Base-by-base conservation (phyloP, 1,284 basidiomycete genomes). In the Rhizoctonia solani region DNA sequence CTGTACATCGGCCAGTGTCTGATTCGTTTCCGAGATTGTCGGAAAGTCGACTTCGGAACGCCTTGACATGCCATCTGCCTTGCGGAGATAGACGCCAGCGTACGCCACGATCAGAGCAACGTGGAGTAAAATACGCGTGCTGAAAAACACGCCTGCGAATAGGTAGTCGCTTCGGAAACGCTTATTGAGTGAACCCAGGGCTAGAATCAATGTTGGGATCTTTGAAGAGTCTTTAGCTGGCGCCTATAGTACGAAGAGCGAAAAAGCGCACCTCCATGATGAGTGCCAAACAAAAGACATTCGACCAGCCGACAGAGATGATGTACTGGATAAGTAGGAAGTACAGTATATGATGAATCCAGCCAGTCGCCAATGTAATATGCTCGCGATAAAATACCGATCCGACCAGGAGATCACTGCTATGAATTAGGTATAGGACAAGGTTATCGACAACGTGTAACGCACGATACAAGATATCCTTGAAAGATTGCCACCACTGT, bases 301-400 rank as follows among this genome's bases (percentile, higher is more conserved):
- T 79, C 3, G 79, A 74, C 77, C 80, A 81, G 1, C 71, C 73
- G 4, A 73, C 71, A 39, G 78, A 75, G 21, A 81, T 74, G 1
- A 81, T 73, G 70, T 81, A 75, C 49, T 82, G 76, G 69, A 84
- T 81, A 19, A 87, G 73, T 29, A 77, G 74, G 42, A 85, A 74
- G 72, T 87, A 87, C 9, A 81, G 74, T 0, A 77, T 74, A 73
- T 87, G 86, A 71, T 87, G 86, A 27, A 85, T 75, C 85, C 85
- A 87, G 4, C 85, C 86, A 1, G 83, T 85, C 23, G 85, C 72
- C 0, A 84, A 55, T 29, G 79, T 81, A 50, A 86, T 72, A 63
- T 82, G 81, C 25, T 76, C 72, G 21, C 76, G 77, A 69, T 83
- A 83, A 67, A 76, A 75, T 25, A 80, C 37, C 39, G 71, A 67